Evolutionary conservation across 306 rosid genomes (phyloP).

Genomic region (Vachellia pachyceras): DNA sequence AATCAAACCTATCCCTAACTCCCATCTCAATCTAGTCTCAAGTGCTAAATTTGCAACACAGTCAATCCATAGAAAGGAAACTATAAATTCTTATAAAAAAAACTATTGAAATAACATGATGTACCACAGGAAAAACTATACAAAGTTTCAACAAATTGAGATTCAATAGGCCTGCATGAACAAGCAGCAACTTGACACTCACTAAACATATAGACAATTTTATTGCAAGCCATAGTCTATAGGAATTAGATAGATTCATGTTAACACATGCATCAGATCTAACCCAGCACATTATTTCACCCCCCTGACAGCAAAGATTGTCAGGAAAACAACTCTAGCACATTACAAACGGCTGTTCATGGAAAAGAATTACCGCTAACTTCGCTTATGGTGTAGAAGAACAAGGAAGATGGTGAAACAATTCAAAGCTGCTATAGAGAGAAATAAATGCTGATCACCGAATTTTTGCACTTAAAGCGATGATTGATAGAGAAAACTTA

Average conservation of each 20-base stretch:
- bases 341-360: conserved; percentile 5
- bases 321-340: conserved; percentile 19
- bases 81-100: neutral
- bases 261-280: conserved; percentile 6
- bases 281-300: neutral
- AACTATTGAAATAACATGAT: neutral
- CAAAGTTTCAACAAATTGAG: neutral
- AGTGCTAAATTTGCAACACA: conserved; percentile 13
- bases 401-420: neutral
- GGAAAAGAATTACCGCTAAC: neutral
- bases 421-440: neutral
- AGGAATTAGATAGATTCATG: neutral
- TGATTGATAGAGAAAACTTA: neutral
- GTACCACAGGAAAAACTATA: neutral
- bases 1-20: conserved; percentile 22
- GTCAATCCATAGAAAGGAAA: conserved; percentile 18
- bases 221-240: conserved; percentile 15
- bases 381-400: neutral
- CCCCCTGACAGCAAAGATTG: neutral
- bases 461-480: neutral
- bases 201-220: neutral
- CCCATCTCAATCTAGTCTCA: neutral
- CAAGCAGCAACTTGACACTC: conserved; percentile 30
- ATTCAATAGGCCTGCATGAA: neutral
- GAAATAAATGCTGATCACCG: conserved; percentile 16